Percentiles rank a stretch among this genome's conserved stretches.
Evolutionary conservation across 2,329 filamentous ascomycete genomes (phyloP).

Genomic region (Phaeosphaeriaceae sp.): DNA sequence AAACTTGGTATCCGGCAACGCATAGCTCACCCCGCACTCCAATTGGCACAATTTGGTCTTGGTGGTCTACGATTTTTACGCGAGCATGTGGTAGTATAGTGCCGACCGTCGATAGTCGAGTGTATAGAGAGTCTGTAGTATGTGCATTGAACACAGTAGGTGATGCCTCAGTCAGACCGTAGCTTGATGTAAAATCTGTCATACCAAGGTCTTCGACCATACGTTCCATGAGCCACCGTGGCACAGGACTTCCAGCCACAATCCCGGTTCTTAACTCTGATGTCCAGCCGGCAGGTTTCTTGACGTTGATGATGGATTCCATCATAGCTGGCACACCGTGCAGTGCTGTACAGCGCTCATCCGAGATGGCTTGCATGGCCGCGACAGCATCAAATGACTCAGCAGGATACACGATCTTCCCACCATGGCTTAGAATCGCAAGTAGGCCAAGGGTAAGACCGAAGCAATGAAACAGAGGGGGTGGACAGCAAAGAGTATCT

Average conservation of each 20-base stretch:
- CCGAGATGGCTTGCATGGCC: constrained; percentile 67
- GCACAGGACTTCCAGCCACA: constrained; percentile 79
- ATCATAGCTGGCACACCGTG: constrained; percentile 89
- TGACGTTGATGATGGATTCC: constrained; percentile 64
- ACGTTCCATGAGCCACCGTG: constrained; percentile 74
- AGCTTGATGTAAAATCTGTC: constrained; percentile 67
- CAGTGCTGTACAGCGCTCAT: constrained; percentile 66
- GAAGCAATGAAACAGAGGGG: constrained; percentile 86
- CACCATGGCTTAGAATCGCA: constrained; percentile 74
- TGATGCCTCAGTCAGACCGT: constrained; percentile 75
- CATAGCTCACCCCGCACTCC: constrained; percentile 76
- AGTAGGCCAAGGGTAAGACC: constrained; percentile 79
- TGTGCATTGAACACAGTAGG: constrained; percentile 84
- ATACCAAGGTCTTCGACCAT: constrained; percentile 75
- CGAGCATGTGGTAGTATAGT: constrained; percentile 74
- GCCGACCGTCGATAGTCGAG: constrained; percentile 74
- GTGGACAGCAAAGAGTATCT: constrained; percentile 79
- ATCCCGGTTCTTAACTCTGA: constrained; percentile 72
- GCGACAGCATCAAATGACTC: constrained; percentile 73
- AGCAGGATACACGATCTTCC: constrained; percentile 76
- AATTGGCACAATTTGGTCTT: constrained; percentile 69
- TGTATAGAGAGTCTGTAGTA: constrained; percentile 72
- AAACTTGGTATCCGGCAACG: constrained; percentile 78
- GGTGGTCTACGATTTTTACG: constrained; percentile 77
- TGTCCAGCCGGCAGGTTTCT: constrained; percentile 54